Evolutionary conservation across 1,284 basidiomycete genomes (phyloP).

Genomic region (Ustilago shanxiensis): DNA sequence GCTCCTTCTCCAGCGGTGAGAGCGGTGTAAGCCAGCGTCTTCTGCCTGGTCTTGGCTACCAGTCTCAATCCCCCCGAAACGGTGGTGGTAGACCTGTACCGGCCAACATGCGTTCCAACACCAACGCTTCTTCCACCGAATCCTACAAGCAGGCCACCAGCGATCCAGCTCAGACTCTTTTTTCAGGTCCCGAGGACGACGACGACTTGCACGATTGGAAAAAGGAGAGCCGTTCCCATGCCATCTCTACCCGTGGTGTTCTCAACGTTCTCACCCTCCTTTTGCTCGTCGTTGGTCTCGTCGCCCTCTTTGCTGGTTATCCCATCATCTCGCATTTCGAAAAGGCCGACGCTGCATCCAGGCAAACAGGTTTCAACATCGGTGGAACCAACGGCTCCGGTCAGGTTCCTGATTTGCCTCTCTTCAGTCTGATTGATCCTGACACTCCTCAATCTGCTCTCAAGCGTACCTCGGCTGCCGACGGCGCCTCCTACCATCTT

Average conservation of each 20-base stretch:
- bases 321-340: constrained; percentile 57
- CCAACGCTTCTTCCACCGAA: constrained; percentile 12
- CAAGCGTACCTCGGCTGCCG: constrained; percentile 33
- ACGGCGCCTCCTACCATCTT: constrained; percentile 51
- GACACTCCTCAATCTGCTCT: constrained; percentile 55
- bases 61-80: constrained; percentile 15
- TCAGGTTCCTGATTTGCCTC: constrained; percentile 60
- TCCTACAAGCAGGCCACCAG: constrained; percentile 40
- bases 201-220: constrained; percentile 61
- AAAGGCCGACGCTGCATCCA: constrained; percentile 17
- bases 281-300: constrained; percentile 42
- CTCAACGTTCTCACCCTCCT: constrained; percentile 48
- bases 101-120: constrained; percentile 15
- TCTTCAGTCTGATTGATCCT: constrained; percentile 47
- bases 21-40: constrained; percentile 32
- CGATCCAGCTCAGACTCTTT: constrained; percentile 20
- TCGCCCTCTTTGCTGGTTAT: constrained; percentile 59
- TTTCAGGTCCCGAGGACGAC: constrained; percentile 47
- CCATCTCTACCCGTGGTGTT: constrained; percentile 48
- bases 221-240: constrained; percentile 31
- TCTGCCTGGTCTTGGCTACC: constrained; percentile 19
- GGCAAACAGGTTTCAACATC: constrained; percentile 73
- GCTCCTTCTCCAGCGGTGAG: constrained; percentile 45
- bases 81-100: neutral
- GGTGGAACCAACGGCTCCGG: constrained; percentile 75